A percentile compares a stretch with the other conserved stretches of the same genome.
These are phyloP conservation scores for Aspergillus ostianus DNA, from an alignment of 495 filamentous ascomycete species.

Conservation along the genomic window DNA sequence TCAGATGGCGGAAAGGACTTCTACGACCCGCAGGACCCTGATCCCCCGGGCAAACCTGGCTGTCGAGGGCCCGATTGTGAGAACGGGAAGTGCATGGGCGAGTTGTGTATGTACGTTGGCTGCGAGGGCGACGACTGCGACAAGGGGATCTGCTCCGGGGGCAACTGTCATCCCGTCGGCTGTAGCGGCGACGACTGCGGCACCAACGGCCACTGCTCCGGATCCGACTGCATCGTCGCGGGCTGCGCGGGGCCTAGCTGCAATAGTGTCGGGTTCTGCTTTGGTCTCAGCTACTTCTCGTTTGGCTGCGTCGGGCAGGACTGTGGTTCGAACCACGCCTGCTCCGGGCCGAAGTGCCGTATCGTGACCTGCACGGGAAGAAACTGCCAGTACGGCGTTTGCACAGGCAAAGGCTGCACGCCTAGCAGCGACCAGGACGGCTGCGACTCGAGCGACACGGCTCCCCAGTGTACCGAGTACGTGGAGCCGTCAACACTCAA, in stretches of 20 bases:
- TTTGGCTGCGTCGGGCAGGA: background rate
- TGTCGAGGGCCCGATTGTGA: background rate
- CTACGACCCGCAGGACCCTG: background rate
- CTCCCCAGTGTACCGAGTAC: background rate
- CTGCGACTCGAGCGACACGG: background rate
- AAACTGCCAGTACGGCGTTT: background rate
- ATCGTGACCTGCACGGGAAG: background rate
- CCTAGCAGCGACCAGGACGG: background rate
- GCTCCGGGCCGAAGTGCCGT: background rate
- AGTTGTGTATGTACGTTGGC: background rate
- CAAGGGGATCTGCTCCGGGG: background rate
- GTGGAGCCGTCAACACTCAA: background rate
- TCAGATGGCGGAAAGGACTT: background rate
- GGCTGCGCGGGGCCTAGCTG: background rate
- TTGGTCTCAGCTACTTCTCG: background rate
- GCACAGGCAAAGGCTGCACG: background rate
- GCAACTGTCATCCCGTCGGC: background rate
- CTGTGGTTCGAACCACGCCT: background rate
- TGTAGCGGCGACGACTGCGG: background rate
- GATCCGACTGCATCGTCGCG: background rate
- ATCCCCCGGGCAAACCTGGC: background rate
- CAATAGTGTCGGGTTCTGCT: background rate
- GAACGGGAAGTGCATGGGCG: background rate
- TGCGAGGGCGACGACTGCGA: conserved; percentile 2
- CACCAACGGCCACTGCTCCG: background rate